Percentiles rank a stretch among this genome's conserved stretches.
phyloP scores from a whole-genome alignment of 169 alveolate species.

The Babesia bovis region DNA sequence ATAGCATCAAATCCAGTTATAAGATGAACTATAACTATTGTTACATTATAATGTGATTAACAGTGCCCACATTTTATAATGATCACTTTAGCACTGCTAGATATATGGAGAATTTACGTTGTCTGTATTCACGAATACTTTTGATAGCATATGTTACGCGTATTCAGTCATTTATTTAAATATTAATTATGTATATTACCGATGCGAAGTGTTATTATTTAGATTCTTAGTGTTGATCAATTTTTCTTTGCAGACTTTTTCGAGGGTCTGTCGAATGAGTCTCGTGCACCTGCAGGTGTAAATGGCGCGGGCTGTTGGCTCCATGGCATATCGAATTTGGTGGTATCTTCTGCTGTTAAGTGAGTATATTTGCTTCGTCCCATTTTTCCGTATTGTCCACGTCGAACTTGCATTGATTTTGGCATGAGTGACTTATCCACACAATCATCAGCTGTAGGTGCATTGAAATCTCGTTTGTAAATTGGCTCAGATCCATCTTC shows the following conservation, averaged over 20 bases:
- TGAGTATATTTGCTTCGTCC: slow-evolving; percentile 94
- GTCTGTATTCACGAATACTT: no score
- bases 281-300: slow-evolving; percentile 62
- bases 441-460: slow-evolving; percentile 83
- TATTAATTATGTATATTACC: no score
- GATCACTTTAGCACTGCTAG: no score
- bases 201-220: no score
- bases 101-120: no score
- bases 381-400: slow-evolving; percentile 89
- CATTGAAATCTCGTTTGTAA: slow-evolving; percentile 81
- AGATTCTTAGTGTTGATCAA: neutral
- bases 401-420: slow-evolving; percentile 77
- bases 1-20: no score
- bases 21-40: no score
- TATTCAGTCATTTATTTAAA: no score
- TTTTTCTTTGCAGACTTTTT: neutral
- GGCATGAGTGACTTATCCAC: slow-evolving; percentile 80
- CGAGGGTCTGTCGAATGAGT: slow-evolving; percentile 57
- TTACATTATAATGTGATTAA: no score
- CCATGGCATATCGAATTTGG: slow-evolving; percentile 81
- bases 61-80: no score
- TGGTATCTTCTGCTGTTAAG: slow-evolving; percentile 93
- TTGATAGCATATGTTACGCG: no score
- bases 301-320: slow-evolving; percentile 23
- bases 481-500: slow-evolving; percentile 84